phyloP scores from a whole-genome alignment of 2,329 filamentous ascomycete species.

The Chaetomium sp. region DNA sequence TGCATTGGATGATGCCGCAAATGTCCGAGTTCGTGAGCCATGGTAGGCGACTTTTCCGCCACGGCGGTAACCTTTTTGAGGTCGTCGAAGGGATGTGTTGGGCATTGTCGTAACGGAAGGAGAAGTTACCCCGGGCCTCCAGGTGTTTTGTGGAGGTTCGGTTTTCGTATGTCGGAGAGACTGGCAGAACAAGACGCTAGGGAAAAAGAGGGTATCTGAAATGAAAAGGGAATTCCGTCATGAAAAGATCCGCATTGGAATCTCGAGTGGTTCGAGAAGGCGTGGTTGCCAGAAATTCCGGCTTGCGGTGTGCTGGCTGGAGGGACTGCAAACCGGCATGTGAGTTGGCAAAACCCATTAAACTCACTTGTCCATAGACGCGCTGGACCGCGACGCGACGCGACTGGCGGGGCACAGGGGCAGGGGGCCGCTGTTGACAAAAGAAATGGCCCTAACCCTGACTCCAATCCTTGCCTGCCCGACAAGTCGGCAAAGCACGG shows the following conservation, averaged over 20 bases:
- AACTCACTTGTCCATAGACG: constrained; percentile 28
- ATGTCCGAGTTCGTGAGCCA: constrained; percentile 71
- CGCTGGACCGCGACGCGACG: constrained; percentile 32
- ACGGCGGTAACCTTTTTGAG: constrained; percentile 68
- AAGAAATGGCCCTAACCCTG: constrained; percentile 26
- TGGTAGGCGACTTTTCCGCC: constrained; percentile 70
- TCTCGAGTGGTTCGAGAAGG: background rate
- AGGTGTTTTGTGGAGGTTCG: background rate
- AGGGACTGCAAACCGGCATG: background rate
- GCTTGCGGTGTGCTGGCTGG: background rate
- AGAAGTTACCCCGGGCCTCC: background rate
- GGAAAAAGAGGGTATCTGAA: background rate
- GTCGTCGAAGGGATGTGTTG: constrained; percentile 61
- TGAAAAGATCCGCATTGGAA: background rate
- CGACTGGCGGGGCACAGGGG: constrained; percentile 26
- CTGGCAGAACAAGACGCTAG: background rate
- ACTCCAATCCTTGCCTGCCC: background rate
- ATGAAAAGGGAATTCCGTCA: background rate
- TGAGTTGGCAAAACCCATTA: constrained; percentile 31
- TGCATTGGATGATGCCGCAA: constrained; percentile 72
- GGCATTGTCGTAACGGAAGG: constrained; percentile 51
- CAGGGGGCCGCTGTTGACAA: background rate
- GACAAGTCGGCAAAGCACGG: constrained; percentile 18
- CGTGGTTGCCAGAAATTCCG: background rate
- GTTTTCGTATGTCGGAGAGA: background rate